Conservation (phyloP, 2,329 filamentous ascomycete species). For the Fusarium aywerte region DNA sequence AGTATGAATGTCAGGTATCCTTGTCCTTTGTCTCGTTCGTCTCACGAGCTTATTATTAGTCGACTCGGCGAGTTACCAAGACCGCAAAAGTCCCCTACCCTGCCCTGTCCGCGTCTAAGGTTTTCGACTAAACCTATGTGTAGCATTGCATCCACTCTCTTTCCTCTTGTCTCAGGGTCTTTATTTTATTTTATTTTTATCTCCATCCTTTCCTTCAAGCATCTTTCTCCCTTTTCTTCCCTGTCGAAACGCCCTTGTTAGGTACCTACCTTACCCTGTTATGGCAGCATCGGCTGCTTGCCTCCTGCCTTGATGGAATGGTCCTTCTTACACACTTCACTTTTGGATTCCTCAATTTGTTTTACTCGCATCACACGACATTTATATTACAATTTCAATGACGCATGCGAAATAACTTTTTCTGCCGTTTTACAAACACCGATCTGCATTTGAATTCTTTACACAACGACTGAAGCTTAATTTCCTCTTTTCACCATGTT, state of each 20-base stretch:
- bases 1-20: slow-evolving; percentile 20
- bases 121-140: slow-evolving; percentile 20
- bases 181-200: not conserved
- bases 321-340: slow-evolving; percentile 8
- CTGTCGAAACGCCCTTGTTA: slow-evolving; percentile 14
- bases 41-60: slow-evolving; percentile 37
- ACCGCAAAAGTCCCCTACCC: slow-evolving; percentile 30
- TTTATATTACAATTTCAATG: slow-evolving; percentile 29
- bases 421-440: slow-evolving; percentile 7
- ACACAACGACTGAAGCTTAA: slow-evolving; percentile 1
- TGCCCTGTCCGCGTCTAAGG: slow-evolving; percentile 18
- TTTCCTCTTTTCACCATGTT: slow-evolving; percentile 34
- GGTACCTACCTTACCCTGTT: not conserved
- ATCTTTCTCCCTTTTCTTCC: slow-evolving; percentile 8
- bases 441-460: slow-evolving; percentile 1
- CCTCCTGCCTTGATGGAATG: slow-evolving; percentile 26
- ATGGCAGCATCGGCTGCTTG: slow-evolving; percentile 20
- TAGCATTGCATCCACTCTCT: slow-evolving; percentile 14
- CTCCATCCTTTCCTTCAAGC: not conserved
- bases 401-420: slow-evolving; percentile 18
- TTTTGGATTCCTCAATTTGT: slow-evolving; percentile 6
- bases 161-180: slow-evolving; percentile 29
- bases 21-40: slow-evolving; percentile 29
- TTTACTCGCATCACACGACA: slow-evolving; percentile 12
- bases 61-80: slow-evolving; percentile 27